These are phyloP conservation scores for Globisporangium cylindrosporum DNA, from an alignment of 352 stramenopile genomes.

Conservation along the genomic window DNA sequence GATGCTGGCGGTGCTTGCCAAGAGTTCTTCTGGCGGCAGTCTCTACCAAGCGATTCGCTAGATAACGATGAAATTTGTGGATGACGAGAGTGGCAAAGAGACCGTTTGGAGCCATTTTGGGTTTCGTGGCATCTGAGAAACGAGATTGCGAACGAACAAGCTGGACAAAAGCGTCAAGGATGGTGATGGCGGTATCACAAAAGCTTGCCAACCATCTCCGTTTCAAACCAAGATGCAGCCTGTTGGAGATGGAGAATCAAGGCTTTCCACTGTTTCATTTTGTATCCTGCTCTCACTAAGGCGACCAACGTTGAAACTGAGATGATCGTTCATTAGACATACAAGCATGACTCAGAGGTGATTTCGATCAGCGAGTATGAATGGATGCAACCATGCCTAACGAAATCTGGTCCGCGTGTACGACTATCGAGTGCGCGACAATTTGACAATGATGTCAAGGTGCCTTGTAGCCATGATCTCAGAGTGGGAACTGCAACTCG, in stretches of 20 bases:
- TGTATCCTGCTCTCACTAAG: not conserved
- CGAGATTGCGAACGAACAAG: not conserved
- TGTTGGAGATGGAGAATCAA: not conserved
- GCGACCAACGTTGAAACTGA: too few species aligned
- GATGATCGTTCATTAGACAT: too few species aligned
- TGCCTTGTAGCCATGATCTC: not conserved
- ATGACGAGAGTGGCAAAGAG: not conserved
- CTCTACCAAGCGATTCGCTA: not conserved
- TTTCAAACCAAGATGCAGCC: not conserved
- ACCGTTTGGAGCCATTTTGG: not conserved
- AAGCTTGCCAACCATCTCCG: not conserved
- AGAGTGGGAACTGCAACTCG: not conserved
- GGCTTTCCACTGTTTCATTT: not conserved
- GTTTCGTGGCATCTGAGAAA: not conserved
- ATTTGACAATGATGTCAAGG: not conserved
- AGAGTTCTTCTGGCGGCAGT: conserved; percentile 5
- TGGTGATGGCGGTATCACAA: not conserved
- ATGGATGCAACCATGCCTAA: not conserved
- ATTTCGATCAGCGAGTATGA: not conserved
- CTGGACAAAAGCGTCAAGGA: not conserved
- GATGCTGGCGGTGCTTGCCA: not conserved
- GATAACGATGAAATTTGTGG: not conserved
- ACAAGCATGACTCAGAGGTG: not conserved
- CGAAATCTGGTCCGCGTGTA: not conserved
- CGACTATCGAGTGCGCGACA: conserved; percentile 12